Conservation (phyloP, 2,329 filamentous ascomycete species). For the Colletotrichum kahawae region DNA sequence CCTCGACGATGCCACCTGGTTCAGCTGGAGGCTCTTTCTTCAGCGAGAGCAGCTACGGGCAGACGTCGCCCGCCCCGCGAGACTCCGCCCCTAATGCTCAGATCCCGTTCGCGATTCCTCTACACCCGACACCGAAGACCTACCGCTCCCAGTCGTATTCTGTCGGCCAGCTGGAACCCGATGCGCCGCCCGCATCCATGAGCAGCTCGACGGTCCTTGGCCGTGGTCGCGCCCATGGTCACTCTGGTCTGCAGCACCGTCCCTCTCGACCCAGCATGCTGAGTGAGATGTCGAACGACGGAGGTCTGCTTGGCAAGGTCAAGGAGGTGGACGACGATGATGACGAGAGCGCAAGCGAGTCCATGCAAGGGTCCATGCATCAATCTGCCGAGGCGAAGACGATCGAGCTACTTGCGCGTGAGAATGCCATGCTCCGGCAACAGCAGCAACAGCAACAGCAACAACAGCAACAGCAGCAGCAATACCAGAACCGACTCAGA, state of each 20-base stretch:
- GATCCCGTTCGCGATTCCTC: conserved; percentile 85
- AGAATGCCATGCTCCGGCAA: conserved; percentile 64
- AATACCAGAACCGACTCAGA: conserved; percentile 59
- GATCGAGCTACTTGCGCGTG: conserved; percentile 66
- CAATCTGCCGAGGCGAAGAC: conserved; percentile 65
- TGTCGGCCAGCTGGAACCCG: conserved; percentile 84
- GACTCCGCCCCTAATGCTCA: conserved; percentile 64
- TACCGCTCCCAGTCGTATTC: conserved; percentile 97
- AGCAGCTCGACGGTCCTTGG: conserved; percentile 54
- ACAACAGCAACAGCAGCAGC: conserved; percentile 47
- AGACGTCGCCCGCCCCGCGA: conserved; percentile 56
- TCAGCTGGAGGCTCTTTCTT: conserved; percentile 53
- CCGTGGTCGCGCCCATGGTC: conserved; percentile 55
- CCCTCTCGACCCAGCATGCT: conserved; percentile 81
- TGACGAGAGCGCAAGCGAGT: conserved; percentile 62
- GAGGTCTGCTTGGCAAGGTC: conserved; percentile 68
- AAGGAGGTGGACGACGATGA: conserved; percentile 74
- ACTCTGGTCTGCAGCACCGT: conserved; percentile 77
- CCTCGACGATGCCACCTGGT: conserved; percentile 60
- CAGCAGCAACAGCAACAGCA: conserved; percentile 46
- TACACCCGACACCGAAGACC: conserved; percentile 89
- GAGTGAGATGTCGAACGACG: conserved; percentile 72
- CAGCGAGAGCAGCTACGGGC: conserved; percentile 48
- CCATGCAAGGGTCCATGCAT: conserved; percentile 57
- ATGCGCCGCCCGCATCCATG: conserved; percentile 50